Evolutionary conservation across 768 basidiomycete species (phyloP).

Genomic region (Leucogyrophana mollusca): DNA sequence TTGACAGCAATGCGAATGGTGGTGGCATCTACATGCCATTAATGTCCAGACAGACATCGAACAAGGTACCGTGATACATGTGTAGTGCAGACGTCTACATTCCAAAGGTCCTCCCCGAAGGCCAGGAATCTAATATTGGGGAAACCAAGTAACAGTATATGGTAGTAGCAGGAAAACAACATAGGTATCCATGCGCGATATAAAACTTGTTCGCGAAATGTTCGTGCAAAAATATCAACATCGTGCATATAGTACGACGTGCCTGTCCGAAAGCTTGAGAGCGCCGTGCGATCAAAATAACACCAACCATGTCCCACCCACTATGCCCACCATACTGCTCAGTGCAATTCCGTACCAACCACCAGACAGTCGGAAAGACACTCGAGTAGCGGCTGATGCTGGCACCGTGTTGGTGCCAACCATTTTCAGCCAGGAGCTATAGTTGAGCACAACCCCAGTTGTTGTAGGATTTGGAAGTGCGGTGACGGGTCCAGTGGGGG

Average conservation of each 20-base stretch:
- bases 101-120: too few relatives aligned
- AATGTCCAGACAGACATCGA: too few relatives aligned
- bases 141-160: not conserved
- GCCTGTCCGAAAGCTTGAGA: constrained; percentile 8
- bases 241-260: constrained; percentile 1
- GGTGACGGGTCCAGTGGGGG: constrained; percentile 28
- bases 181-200: constrained; percentile 1
- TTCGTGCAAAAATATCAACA: constrained; percentile 8
- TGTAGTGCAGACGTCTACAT: too few relatives aligned
- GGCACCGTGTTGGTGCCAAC: constrained; percentile 29
- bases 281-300: constrained; percentile 11
- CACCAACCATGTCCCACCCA: constrained; percentile 31
- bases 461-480: constrained; percentile 24
- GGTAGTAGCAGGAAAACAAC: constrained; percentile 8
- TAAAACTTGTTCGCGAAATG: not conserved
- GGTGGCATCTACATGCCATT: too few relatives aligned
- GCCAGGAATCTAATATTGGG: too few relatives aligned
- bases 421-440: constrained; percentile 27
- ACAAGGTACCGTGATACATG: too few relatives aligned
- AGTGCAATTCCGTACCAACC: constrained; percentile 28
- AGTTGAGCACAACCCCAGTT: constrained; percentile 25
- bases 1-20: too few relatives aligned
- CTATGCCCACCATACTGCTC: constrained; percentile 21
- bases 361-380: constrained; percentile 14
- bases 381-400: constrained; percentile 23